Conservation (phyloP, 768 basidiomycete genomes). For the Amanita polypyramis region DNA sequence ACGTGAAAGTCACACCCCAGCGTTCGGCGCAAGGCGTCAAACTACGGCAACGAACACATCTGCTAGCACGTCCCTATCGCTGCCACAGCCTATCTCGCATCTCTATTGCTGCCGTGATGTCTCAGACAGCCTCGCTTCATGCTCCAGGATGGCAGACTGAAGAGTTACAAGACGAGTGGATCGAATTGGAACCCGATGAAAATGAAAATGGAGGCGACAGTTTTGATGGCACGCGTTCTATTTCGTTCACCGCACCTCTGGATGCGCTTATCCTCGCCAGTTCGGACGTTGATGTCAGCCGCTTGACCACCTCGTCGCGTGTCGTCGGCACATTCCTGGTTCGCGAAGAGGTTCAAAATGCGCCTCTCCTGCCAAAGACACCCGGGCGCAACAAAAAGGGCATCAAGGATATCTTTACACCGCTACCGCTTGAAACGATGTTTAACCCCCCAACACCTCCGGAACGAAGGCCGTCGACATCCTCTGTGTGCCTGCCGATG, state of each 20-base stretch:
- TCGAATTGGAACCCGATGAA: constrained; percentile 44
- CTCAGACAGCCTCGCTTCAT: constrained; percentile 12
- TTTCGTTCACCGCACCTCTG: constrained; percentile 52
- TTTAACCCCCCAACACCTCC: constrained; percentile 91
- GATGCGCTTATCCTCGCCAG: constrained; percentile 42
- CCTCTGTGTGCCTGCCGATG: constrained; percentile 3
- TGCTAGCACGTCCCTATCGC: neutral
- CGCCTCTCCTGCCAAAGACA: constrained; percentile 52
- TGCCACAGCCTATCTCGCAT: constrained; percentile 4
- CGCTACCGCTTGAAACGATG: constrained; percentile 80
- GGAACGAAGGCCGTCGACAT: constrained; percentile 12
- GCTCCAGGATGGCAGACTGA: constrained; percentile 78
- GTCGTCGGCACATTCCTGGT: constrained; percentile 66
- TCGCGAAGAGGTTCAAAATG: constrained; percentile 50
- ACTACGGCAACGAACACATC: neutral
- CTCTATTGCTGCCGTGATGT: constrained; percentile 18
- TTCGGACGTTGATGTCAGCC: constrained; percentile 21
- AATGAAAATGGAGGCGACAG: constrained; percentile 27
- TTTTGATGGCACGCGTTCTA: constrained; percentile 41
- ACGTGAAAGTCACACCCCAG: neutral
- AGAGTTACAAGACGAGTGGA: constrained; percentile 89
- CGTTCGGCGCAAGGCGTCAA: neutral
- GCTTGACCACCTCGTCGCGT: constrained; percentile 17
- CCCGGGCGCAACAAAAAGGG: constrained; percentile 51
- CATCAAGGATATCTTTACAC: constrained; percentile 81